phyloP scores from a whole-genome alignment of 345 rosid species.

The Dipteronia dyeriana region DNA sequence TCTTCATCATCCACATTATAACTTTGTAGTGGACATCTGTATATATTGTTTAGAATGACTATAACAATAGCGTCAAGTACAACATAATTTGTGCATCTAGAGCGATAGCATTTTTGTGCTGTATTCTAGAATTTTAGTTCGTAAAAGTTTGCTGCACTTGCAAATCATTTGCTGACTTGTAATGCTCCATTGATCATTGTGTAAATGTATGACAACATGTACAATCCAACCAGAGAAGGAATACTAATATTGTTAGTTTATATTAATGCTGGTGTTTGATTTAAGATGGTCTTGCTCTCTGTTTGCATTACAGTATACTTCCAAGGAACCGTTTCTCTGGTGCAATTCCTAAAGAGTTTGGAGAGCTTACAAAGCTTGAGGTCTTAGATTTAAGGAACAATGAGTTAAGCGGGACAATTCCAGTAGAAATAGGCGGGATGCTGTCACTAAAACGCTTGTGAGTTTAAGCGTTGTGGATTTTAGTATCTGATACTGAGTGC shows the following conservation, averaged over 20 bases:
- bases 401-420: constrained; percentile 67
- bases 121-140: neutral
- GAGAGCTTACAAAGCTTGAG: constrained; percentile 52
- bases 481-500: neutral
- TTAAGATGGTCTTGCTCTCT: constrained; percentile 3
- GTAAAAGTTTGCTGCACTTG: neutral
- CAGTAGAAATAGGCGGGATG: constrained; percentile 49
- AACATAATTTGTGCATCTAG: too few species aligned
- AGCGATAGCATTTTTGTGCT: neutral
- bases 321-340: constrained; percentile 61
- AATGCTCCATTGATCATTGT: neutral
- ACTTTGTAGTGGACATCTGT: too few species aligned
- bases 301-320: constrained; percentile 45
- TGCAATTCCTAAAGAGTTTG: constrained; percentile 67
- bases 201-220: neutral
- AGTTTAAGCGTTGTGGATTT: constrained; percentile 32
- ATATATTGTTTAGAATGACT: too few species aligned
- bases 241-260: neutral
- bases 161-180: neutral
- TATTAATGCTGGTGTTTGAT: neutral
- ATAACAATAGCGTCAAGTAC: too few species aligned
- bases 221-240: neutral
- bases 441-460: constrained; percentile 64
- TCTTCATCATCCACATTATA: too few species aligned
- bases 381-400: constrained; percentile 74